These are phyloP conservation scores for Alternaria longipes DNA, from an alignment of 2,329 filamentous ascomycete species.

Conservation along the genomic window DNA sequence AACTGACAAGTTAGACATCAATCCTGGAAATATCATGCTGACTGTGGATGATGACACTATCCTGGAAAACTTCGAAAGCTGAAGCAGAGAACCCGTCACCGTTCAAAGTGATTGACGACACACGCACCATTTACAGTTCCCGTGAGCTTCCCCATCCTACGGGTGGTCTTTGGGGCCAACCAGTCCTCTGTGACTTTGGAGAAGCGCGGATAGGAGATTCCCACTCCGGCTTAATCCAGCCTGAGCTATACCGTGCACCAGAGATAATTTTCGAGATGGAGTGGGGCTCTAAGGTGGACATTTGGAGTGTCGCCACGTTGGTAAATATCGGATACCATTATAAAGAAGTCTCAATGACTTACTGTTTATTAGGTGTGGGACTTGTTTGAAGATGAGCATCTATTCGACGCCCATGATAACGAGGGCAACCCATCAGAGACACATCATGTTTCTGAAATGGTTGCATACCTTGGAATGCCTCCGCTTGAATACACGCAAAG, in stretches of 20 bases:
- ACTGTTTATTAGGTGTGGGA: constrained; percentile 47
- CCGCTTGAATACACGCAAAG: constrained; percentile 35
- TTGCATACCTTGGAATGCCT: constrained; percentile 38
- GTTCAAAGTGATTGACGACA: constrained; percentile 46
- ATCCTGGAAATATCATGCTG: constrained; percentile 55
- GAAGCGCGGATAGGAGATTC: constrained; percentile 43
- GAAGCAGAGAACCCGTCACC: constrained; percentile 52
- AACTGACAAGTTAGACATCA: constrained; percentile 52
- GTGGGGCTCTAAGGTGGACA: constrained; percentile 52
- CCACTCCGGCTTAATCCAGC: constrained; percentile 47
- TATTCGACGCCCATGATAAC: constrained; percentile 43
- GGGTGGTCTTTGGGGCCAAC: constrained; percentile 40
- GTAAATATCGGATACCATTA: constrained; percentile 37
- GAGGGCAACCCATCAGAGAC: constrained; percentile 36
- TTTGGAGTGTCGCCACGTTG: constrained; percentile 53
- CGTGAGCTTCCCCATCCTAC: constrained; percentile 43
- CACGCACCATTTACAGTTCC: constrained; percentile 32
- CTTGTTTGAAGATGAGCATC: constrained; percentile 47
- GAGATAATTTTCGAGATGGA: constrained; percentile 51
- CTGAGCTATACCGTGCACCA: constrained; percentile 53
- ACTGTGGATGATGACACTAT: constrained; percentile 50
- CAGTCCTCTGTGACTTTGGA: constrained; percentile 53
- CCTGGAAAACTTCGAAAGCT: constrained; percentile 48
- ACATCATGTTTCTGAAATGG: constrained; percentile 47
- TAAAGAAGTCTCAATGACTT: constrained; percentile 21